A percentile compares a stretch with the other conserved stretches of the same genome.
Evolutionary conservation across 148 eudicot species (phyloP).

Genomic region (Pharnaceum exiguum): DNA sequence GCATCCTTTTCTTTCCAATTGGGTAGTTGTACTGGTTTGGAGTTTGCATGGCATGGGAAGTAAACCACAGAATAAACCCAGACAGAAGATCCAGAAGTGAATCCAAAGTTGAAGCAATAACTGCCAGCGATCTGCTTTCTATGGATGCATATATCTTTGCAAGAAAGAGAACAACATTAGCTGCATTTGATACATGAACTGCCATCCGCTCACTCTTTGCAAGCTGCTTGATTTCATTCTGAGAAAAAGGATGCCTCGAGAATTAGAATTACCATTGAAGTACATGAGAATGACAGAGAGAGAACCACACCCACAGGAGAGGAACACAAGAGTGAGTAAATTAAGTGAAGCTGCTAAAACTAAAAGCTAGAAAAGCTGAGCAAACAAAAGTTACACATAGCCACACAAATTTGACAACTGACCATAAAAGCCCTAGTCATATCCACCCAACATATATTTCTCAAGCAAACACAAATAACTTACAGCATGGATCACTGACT

Average conservation of each 20-base stretch:
- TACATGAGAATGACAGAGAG: no score
- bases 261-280: no score
- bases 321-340: no score
- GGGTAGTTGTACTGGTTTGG: constrained; percentile 48
- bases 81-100: constrained; percentile 52
- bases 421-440: no score
- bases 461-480: no score
- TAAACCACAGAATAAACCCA: constrained; percentile 57
- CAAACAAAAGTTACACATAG: no score
- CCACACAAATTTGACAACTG: no score
- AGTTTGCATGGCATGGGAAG: constrained; percentile 45
- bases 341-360: background rate
- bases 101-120: constrained; percentile 54
- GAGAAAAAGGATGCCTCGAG: background rate
- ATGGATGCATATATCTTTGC: constrained; percentile 49
- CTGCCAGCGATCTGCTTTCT: constrained; percentile 50
- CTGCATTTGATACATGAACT: constrained; percentile 34
- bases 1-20: constrained; percentile 55
- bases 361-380: no score
- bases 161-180: constrained; percentile 39
- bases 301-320: no score
- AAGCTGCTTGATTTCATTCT: constrained; percentile 44
- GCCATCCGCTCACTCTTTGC: constrained; percentile 42
- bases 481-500: no score
- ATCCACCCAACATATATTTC: no score